phyloP scores from a whole-genome alignment of 148 eudicot genomes.

The Bassia scoparia region DNA sequence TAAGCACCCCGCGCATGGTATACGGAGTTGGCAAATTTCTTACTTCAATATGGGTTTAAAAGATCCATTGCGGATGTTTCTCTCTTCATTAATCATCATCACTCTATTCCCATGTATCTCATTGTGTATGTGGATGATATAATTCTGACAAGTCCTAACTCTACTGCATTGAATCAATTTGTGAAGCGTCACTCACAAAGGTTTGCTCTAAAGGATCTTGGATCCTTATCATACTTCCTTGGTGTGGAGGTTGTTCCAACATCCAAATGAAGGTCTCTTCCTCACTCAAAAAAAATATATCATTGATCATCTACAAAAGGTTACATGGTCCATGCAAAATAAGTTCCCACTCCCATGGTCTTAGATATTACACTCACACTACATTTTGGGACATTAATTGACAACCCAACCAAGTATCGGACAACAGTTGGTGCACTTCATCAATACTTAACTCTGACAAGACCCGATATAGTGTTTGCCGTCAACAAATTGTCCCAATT shows the following conservation, averaged over 20 bases:
- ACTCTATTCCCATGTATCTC: too few relatives aligned
- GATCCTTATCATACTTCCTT: neutral
- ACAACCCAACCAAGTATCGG: neutral
- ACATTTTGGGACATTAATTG: too few relatives aligned
- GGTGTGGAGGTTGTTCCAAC: neutral
- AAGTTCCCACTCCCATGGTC: neutral
- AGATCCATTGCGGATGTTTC: too few relatives aligned
- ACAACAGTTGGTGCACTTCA: neutral
- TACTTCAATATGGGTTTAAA: neutral
- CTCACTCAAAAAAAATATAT: neutral
- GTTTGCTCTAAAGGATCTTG: neutral
- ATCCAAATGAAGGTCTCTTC: neutral
- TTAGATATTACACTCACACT: neutral
- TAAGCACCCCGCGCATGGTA: too few relatives aligned
- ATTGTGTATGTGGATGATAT: too few relatives aligned
- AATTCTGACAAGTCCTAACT: neutral
- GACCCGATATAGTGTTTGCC: neutral
- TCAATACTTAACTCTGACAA: neutral
- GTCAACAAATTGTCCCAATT: neutral
- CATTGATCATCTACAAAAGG: neutral
- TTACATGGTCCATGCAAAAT: neutral
- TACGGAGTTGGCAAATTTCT: neutral
- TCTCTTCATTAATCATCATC: too few relatives aligned
- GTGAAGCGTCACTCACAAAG: neutral
- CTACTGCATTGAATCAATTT: neutral